Conservation (phyloP, 2,329 filamentous ascomycete species). For the Clarireedia monteithiana region DNA sequence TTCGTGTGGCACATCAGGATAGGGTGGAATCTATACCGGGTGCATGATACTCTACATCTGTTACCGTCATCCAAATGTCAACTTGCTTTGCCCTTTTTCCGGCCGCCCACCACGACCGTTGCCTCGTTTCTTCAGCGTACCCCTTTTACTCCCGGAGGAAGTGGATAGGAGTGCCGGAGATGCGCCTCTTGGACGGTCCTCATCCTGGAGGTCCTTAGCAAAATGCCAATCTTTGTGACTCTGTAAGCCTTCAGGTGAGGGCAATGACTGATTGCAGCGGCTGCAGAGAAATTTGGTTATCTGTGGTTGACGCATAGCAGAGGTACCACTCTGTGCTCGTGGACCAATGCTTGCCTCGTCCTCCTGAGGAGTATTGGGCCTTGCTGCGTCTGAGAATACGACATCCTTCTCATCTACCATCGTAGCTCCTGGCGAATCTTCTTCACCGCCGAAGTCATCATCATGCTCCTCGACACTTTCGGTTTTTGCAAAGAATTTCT, state of each 20-base stretch:
- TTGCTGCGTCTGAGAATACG: conserved; percentile 11
- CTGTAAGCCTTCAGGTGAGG: conserved; percentile 48
- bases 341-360: conserved; percentile 27
- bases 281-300: conserved; percentile 44
- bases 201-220: conserved; percentile 72
- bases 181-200: conserved; percentile 17
- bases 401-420: conserved; percentile 12
- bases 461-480: conserved; percentile 22
- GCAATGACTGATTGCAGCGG: conserved; percentile 57
- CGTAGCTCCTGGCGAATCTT: conserved; percentile 15
- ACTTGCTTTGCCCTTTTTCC: conserved; percentile 53
- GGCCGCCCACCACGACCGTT: conserved; percentile 16
- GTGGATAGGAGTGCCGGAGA: conserved; percentile 9
- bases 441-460: conserved; percentile 26
- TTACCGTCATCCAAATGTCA: conserved; percentile 41
- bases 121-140: conserved; percentile 24
- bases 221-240: conserved; percentile 94
- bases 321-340: conserved; percentile 14
- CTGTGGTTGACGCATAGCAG: conserved; percentile 29
- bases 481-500: conserved; percentile 26
- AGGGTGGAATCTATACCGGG: conserved; percentile 12
- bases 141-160: conserved; percentile 27
- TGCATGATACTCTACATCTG: background rate
- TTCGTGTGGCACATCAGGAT: conserved; percentile 24
- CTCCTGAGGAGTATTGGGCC: conserved; percentile 10